A percentile compares a stretch with the other conserved stretches of the same genome.
These are phyloP conservation scores for Paraphoma chrysanthemicola DNA, from an alignment of 2,329 filamentous ascomycete species.

Conservation along the genomic window DNA sequence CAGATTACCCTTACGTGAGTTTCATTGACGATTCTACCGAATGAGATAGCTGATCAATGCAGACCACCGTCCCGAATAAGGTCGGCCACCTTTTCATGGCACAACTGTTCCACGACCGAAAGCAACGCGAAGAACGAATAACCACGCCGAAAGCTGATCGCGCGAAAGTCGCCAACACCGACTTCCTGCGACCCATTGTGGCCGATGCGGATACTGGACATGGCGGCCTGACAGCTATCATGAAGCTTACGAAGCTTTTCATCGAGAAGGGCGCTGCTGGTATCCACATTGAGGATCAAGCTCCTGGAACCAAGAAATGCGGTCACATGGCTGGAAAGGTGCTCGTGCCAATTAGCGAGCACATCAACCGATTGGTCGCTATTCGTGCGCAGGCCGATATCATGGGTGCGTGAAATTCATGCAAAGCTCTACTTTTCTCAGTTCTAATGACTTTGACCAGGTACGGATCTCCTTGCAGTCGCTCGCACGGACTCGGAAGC, in stretches of 20 bases:
- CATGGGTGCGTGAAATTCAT: slow-evolving; percentile 70
- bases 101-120: slow-evolving; percentile 98
- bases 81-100: slow-evolving; percentile 97
- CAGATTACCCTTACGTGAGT: slow-evolving; percentile 79
- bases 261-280: slow-evolving; percentile 95
- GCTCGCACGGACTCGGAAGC: slow-evolving; percentile 97
- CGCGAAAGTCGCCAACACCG: slow-evolving; percentile 76
- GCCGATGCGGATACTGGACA: slow-evolving; percentile 98
- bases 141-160: slow-evolving; percentile 77
- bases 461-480: slow-evolving; percentile 84
- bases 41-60: slow-evolving; percentile 15
- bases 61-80: slow-evolving; percentile 99
- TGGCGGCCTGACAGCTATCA: slow-evolving; percentile 95
- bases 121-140: slow-evolving; percentile 94
- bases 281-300: slow-evolving; percentile 98
- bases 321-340: slow-evolving; percentile 99
- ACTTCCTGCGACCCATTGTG: slow-evolving; percentile 95
- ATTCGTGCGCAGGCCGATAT: slow-evolving; percentile 98
- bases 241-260: slow-evolving; percentile 99
- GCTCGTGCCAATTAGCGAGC: slow-evolving; percentile 93
- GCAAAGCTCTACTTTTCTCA: neutral
- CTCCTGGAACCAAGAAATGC: slow-evolving; percentile 98
- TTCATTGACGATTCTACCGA: neutral
- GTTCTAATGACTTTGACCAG: slow-evolving; percentile 46
- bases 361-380: slow-evolving; percentile 96